Conservation (phyloP, 805 yeast species). For the Lipomyces anomalus region DNA sequence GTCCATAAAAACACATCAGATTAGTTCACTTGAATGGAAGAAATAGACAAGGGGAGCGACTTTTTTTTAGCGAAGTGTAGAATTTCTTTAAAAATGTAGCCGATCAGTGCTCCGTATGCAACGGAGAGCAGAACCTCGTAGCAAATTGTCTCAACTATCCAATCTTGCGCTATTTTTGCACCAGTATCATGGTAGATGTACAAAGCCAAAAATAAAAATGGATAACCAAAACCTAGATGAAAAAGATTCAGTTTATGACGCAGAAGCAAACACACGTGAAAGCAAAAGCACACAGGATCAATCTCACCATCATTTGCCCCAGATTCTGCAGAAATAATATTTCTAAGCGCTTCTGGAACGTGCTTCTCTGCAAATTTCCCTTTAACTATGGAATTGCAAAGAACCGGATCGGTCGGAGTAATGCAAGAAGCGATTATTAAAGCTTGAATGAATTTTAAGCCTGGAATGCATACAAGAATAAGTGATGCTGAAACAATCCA, state of each 20-base stretch:
- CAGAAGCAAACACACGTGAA: too few species aligned
- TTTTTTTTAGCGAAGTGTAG: conserved; percentile 50
- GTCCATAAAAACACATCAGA: not conserved
- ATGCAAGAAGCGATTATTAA: conserved; percentile 63
- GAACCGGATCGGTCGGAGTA: conserved; percentile 73
- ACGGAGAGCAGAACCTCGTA: conserved; percentile 58
- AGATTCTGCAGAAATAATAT: conserved; percentile 61
- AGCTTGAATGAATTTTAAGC: conserved; percentile 44
- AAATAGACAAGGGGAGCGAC: conserved; percentile 5
- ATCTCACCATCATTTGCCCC: conserved; percentile 56
- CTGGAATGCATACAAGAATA: conserved; percentile 57
- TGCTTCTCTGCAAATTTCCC: conserved; percentile 61
- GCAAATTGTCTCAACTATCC: conserved; percentile 55
- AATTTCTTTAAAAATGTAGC: conserved; percentile 45
- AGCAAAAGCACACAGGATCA: too few species aligned
- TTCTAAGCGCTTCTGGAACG: conserved; percentile 57
- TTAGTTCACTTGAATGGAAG: too few species aligned
- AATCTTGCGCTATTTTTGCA: conserved; percentile 52
- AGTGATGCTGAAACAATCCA: conserved; percentile 62
- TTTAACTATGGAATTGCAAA: conserved; percentile 66
- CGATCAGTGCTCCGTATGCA: conserved; percentile 47
- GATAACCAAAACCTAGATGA: conserved; percentile 45
- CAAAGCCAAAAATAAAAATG: conserved; percentile 59
- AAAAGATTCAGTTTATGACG: too few species aligned
- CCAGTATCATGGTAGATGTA: conserved; percentile 49